These are phyloP conservation scores for Coemansia pectinata DNA, from an alignment of 192 early-diverging fungal genomes.

Conservation along the genomic window DNA sequence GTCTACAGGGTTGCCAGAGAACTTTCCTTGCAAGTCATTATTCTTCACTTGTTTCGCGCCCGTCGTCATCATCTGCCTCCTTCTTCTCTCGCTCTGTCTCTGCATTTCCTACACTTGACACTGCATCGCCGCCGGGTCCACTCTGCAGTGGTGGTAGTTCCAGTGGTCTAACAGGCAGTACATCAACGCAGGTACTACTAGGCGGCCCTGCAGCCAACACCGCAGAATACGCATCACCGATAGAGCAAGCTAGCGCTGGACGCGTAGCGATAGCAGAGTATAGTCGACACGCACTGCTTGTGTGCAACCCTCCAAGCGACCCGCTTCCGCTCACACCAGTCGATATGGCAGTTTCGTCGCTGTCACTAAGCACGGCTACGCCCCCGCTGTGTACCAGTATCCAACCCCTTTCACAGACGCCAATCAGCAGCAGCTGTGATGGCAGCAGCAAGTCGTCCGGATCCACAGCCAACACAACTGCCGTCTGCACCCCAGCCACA, in stretches of 20 bases:
- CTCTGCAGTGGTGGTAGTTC: not conserved
- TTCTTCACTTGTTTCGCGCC: not conserved
- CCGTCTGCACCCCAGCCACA: constrained; percentile 29
- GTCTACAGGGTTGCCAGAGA: not conserved
- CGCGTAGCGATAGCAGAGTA: not conserved
- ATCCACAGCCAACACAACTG: constrained; percentile 14
- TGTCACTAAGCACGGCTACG: not conserved
- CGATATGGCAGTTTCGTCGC: constrained; percentile 19
- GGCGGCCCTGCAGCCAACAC: not conserved
- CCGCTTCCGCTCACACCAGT: constrained; percentile 33
- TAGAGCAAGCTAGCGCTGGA: not conserved
- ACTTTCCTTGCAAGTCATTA: not conserved
- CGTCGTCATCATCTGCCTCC: not conserved
- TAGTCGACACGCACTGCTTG: constrained; percentile 16
- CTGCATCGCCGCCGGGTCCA: constrained; percentile 5
- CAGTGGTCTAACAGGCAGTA: not conserved
- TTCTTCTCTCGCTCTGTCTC: not conserved
- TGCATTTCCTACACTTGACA: constrained; percentile 7
- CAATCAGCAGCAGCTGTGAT: constrained; percentile 5
- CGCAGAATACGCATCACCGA: not conserved
- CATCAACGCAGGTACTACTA: constrained; percentile 1
- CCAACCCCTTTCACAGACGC: constrained; percentile 13
- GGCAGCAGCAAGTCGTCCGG: constrained; percentile 12
- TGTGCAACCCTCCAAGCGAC: constrained; percentile 34
- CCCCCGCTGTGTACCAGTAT: not conserved